phyloP scores from a whole-genome alignment of 176 grass and related monocot genomes.

The Eleusine coracana region DNA sequence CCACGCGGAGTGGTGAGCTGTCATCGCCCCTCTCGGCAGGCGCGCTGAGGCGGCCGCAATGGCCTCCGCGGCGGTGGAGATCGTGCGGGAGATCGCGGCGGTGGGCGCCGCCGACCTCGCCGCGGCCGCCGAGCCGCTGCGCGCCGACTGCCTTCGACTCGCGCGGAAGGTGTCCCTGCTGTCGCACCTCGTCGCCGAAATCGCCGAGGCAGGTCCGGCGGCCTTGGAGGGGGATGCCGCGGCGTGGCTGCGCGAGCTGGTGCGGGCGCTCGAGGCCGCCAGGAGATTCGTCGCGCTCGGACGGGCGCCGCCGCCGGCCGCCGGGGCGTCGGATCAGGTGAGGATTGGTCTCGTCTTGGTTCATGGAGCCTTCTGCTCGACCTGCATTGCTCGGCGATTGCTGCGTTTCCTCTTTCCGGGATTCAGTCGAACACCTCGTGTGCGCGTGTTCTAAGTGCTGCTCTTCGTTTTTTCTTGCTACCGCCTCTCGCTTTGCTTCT shows the following conservation, averaged over 20 bases:
- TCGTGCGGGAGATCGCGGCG: conserved; percentile 58
- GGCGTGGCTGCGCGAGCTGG: conserved; percentile 58
- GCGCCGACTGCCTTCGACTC: conserved; percentile 74
- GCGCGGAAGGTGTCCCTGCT: conserved; percentile 86
- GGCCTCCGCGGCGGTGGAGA: conserved; percentile 44
- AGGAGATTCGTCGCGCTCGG: conserved; percentile 67
- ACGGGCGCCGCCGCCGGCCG: neutral
- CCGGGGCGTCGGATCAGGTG: conserved; percentile 49
- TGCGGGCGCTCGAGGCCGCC: conserved; percentile 65
- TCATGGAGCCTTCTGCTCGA: neutral
- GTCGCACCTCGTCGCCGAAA: conserved; percentile 77
- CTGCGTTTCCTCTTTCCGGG: neutral
- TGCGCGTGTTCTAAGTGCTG: neutral
- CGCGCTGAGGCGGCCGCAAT: conserved; percentile 11
- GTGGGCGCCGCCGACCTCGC: conserved; percentile 64
- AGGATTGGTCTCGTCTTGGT: neutral
- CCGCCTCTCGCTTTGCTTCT: neutral
- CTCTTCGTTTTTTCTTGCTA: conserved; percentile 13
- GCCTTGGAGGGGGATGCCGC: neutral
- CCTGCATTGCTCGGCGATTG: conserved; percentile 50
- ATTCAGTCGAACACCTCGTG: conserved; percentile 37
- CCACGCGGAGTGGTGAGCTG: conserved; percentile 51
- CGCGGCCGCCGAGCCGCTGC: conserved; percentile 49
- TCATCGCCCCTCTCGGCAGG: neutral
- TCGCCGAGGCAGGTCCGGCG: conserved; percentile 42